These are phyloP conservation scores for Tylopilus subfusipes DNA, from an alignment of 768 basidiomycete species.

Conservation along the genomic window DNA sequence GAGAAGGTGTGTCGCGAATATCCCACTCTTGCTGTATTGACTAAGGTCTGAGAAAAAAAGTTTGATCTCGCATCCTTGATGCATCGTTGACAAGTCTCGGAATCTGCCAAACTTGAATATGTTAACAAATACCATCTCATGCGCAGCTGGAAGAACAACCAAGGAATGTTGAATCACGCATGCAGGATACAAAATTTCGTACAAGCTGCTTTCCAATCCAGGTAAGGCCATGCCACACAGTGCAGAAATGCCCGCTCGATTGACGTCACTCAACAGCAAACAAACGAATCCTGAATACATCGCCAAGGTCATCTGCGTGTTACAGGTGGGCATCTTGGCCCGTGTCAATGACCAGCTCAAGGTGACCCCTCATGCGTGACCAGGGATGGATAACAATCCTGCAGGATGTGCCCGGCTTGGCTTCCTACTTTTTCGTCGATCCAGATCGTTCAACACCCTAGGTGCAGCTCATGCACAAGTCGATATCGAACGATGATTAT, in stretches of 20 bases:
- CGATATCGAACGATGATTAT: conserved; percentile 41
- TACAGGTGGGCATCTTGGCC: conserved; percentile 45
- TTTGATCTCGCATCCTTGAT: conserved; percentile 82
- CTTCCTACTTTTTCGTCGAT: conserved; percentile 75
- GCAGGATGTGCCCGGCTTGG: conserved; percentile 63
- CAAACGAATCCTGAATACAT: conserved; percentile 57
- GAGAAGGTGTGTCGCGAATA: conserved; percentile 42
- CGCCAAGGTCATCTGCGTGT: conserved; percentile 54
- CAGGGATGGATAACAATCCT: conserved; percentile 71
- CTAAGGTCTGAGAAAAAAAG: conserved; percentile 31
- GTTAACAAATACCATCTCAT: conserved; percentile 86
- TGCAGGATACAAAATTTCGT: conserved; percentile 49
- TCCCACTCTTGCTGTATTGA: neutral
- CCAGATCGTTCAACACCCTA: conserved; percentile 57
- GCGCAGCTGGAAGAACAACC: conserved; percentile 45
- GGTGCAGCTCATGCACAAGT: conserved; percentile 50
- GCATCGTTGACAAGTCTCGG: conserved; percentile 79
- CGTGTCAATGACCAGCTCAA: neutral
- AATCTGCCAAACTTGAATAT: conserved; percentile 75
- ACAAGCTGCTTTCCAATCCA: conserved; percentile 55
- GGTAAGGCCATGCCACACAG: conserved; percentile 35
- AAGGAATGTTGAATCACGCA: conserved; percentile 53
- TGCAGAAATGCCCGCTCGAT: neutral
- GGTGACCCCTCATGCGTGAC: neutral
- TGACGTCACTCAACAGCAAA: conserved; percentile 30